Conservation (phyloP, 768 basidiomycete species). For the Mrakia hoshinonis region DNA sequence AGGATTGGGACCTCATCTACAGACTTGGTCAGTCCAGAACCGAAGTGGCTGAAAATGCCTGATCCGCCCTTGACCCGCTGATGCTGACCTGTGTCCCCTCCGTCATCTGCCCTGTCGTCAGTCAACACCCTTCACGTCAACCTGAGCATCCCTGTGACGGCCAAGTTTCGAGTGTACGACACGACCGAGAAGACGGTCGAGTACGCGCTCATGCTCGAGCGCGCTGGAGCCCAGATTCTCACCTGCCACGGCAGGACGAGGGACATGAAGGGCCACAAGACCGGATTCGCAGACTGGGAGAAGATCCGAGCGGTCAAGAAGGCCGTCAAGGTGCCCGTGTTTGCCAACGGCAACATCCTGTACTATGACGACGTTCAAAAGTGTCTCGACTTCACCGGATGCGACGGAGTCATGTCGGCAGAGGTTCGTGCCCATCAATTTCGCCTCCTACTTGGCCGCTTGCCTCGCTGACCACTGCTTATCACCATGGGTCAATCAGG, state of each 20-base stretch:
- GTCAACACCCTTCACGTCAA: conserved; percentile 79
- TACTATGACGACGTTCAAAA: conserved; percentile 70
- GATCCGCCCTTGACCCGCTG: neutral
- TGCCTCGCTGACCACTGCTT: too few species aligned
- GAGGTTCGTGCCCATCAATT: conserved; percentile 42
- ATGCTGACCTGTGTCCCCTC: too few species aligned
- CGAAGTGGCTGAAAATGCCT: too few species aligned
- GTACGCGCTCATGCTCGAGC: conserved; percentile 92
- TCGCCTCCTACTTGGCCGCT: neutral
- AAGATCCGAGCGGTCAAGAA: conserved; percentile 86
- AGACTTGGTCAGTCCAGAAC: conserved; percentile 53
- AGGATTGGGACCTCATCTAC: conserved; percentile 86
- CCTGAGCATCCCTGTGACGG: conserved; percentile 84
- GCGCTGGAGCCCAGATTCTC: conserved; percentile 87
- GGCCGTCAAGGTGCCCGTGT: conserved; percentile 82
- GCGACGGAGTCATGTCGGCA: conserved; percentile 88
- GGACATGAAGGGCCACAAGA: conserved; percentile 80
- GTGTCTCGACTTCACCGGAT: conserved; percentile 75
- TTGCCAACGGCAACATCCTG: conserved; percentile 94
- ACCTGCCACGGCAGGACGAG: conserved; percentile 86
- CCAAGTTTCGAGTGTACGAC: conserved; percentile 88
- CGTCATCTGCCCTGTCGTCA: conserved; percentile 38
- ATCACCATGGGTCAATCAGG: too few species aligned
- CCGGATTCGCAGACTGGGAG: conserved; percentile 81
- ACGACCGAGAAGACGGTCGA: conserved; percentile 77